Conservation (phyloP, 148 eudicot genomes). For the Vaccinium darrowii region DNA sequence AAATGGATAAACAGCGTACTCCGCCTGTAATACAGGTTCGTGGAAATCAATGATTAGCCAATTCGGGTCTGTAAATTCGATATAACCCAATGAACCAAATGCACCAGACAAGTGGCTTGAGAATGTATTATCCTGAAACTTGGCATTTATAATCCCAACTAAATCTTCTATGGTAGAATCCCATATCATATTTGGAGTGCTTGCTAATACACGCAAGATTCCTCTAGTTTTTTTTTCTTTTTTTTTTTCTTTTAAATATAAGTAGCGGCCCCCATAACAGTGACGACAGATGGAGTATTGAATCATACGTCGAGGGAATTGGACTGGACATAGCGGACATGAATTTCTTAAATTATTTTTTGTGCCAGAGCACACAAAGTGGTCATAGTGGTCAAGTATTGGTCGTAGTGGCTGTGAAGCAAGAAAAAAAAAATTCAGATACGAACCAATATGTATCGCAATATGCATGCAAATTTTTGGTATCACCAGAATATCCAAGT, state of each 20-base stretch:
- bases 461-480: too few species aligned
- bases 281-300: too few species aligned
- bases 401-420: too few species aligned
- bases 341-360: too few species aligned
- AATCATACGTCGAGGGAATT: too few species aligned
- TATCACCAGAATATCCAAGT: too few species aligned
- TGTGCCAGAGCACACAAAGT: too few species aligned
- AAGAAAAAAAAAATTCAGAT: too few species aligned
- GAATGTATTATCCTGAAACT: background rate
- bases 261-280: too few species aligned
- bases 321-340: too few species aligned
- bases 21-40: slow-evolving; percentile 55
- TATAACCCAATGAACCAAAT: background rate
- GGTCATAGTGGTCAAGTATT: too few species aligned
- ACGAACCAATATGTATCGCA: too few species aligned
- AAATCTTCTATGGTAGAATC: background rate
- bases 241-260: background rate
- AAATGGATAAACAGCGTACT: slow-evolving; percentile 82
- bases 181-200: background rate
- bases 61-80: background rate
- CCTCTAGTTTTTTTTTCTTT: background rate
- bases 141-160: background rate
- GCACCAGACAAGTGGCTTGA: background rate
- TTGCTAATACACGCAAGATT: background rate
- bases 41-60: background rate